phyloP scores from a whole-genome alignment of 768 basidiomycete genomes.

The Trametes villosa region DNA sequence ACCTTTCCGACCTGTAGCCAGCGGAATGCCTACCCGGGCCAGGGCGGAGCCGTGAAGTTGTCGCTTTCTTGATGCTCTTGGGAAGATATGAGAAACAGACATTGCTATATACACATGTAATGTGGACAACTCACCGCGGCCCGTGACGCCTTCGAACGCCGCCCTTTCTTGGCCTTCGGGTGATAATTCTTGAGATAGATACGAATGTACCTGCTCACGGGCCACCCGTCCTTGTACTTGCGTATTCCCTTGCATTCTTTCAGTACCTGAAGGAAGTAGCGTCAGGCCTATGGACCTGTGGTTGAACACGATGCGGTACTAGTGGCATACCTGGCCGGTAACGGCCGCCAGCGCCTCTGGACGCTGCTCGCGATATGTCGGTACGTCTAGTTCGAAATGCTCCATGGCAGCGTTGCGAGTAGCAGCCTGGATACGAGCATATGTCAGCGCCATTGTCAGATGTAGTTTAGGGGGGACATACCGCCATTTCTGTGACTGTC shows the following conservation, averaged over 20 bases:
- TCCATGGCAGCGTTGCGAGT: not conserved
- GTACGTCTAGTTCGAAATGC: not conserved
- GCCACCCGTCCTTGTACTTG: constrained; percentile 4
- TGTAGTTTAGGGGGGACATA: not conserved
- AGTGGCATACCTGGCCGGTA: not conserved
- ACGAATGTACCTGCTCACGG: not conserved
- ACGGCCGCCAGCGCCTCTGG: not conserved
- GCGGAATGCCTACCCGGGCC: not conserved
- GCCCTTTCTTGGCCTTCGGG: not conserved
- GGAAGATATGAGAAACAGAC: no score
- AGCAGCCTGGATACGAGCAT: not conserved
- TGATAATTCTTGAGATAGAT: constrained; percentile 6
- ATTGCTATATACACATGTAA: no score
- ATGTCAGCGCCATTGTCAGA: not conserved
- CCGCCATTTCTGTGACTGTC: not conserved
- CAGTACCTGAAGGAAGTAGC: not conserved
- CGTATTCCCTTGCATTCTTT: not conserved
- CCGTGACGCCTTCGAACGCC: not conserved
- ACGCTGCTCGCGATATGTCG: not conserved
- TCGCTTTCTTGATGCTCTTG: no score
- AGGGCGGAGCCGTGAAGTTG: no score
- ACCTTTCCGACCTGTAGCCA: no score
- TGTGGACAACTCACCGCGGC: not conserved
- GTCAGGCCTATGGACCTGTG: no score
- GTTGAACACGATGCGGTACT: no score